Evolutionary conservation across 2,329 filamentous ascomycete genomes (phyloP).

Genomic region (Grosmannia serpens): DNA sequence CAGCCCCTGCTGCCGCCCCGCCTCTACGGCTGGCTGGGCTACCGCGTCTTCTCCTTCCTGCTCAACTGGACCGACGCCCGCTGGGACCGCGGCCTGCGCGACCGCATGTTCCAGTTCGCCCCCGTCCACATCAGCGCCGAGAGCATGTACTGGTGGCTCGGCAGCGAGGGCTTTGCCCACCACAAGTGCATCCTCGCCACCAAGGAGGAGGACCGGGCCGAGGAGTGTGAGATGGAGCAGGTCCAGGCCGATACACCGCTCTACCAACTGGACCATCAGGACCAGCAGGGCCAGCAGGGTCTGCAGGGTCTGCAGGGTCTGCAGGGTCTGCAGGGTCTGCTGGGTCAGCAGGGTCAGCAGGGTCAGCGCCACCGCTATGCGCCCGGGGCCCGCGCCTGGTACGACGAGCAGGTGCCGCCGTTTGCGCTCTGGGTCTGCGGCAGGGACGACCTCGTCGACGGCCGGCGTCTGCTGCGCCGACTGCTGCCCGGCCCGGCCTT

Average conservation of each 20-base stretch:
- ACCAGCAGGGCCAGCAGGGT: not conserved
- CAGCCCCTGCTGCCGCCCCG: constrained; percentile 52
- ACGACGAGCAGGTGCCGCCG: constrained; percentile 64
- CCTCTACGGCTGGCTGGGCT: constrained; percentile 72
- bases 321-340: constrained; percentile 1
- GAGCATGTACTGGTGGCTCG: constrained; percentile 93
- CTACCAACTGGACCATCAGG: constrained; percentile 1
- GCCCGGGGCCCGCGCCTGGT: constrained; percentile 57
- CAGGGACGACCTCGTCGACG: constrained; percentile 75
- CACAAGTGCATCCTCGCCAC: constrained; percentile 84
- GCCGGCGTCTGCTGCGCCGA: constrained; percentile 57
- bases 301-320: no score
- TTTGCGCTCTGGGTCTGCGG: constrained; percentile 85
- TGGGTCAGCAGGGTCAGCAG: constrained; percentile 17
- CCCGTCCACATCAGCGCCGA: constrained; percentile 85
- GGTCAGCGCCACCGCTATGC: constrained; percentile 23
- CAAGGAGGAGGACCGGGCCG: constrained; percentile 51
- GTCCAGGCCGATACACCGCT: constrained; percentile 9
- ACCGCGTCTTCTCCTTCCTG: constrained; percentile 78
- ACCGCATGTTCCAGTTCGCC: constrained; percentile 84
- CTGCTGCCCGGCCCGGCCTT: constrained; percentile 40
- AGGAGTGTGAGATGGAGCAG: constrained; percentile 33
- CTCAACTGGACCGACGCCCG: constrained; percentile 78
- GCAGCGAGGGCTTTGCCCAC: constrained; percentile 63
- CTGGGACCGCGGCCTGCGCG: constrained; percentile 70